A percentile compares a stretch with the other conserved stretches of the same genome.
phyloP scores from a whole-genome alignment of 805 yeast species.

The Nakazawaea pomicola region DNA sequence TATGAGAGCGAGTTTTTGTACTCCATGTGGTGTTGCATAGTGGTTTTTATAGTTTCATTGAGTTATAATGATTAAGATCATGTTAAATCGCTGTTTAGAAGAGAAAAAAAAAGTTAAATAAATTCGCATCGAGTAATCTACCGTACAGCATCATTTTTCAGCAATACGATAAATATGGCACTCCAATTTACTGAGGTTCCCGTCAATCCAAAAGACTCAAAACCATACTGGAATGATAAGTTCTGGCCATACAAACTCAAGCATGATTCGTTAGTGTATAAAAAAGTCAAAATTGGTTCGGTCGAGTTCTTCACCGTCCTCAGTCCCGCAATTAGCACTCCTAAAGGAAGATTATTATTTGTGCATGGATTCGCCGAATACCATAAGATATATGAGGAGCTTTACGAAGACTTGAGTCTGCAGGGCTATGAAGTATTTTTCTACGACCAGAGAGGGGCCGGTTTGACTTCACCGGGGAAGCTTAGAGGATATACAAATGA shows the following conservation, averaged over 20 bases:
- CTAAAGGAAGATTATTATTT: slow-evolving; percentile 50
- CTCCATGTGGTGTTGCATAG: no score
- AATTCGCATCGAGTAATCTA: no score
- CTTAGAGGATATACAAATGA: slow-evolving; percentile 55
- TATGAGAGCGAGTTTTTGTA: no score
- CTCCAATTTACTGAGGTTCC: not conserved
- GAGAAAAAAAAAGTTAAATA: no score
- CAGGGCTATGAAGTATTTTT: slow-evolving; percentile 61
- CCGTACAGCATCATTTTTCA: no score
- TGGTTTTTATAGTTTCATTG: no score
- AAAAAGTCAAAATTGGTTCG: slow-evolving; percentile 8
- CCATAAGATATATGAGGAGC: slow-evolving; percentile 40
- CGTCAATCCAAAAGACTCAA: not conserved
- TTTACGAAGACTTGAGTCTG: slow-evolving; percentile 46
- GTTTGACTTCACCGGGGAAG: slow-evolving; percentile 49
- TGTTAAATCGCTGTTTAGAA: no score
- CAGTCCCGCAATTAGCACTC: slow-evolving; percentile 2
- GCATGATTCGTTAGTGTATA: not conserved
- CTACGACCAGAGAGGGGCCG: slow-evolving; percentile 77
- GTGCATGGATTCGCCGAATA: slow-evolving; percentile 75
- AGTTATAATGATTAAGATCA: no score
- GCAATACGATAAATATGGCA: not conserved
- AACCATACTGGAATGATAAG: slow-evolving; percentile 7
- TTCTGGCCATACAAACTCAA: slow-evolving; percentile 3
- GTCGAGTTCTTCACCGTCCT: slow-evolving; percentile 9